Evolutionary conservation across 2,329 filamentous ascomycete genomes (phyloP).

Genomic region (Aspergillus unguis): DNA sequence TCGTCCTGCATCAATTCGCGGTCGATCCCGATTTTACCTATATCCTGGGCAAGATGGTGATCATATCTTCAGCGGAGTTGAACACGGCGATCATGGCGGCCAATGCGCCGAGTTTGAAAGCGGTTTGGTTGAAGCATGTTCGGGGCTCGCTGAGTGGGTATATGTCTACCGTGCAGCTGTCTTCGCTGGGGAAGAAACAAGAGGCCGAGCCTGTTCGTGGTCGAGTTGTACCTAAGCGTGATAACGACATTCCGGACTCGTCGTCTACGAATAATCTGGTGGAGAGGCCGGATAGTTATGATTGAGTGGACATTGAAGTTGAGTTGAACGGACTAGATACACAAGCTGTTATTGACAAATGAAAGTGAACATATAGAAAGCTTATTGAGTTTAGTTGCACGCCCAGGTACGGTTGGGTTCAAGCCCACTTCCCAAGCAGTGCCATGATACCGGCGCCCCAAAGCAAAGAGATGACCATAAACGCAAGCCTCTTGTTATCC

Average conservation of each 20-base stretch:
- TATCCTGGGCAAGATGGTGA: constrained; percentile 7
- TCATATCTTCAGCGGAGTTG: constrained; percentile 5
- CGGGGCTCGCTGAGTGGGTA: not conserved
- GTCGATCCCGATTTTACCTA: constrained; percentile 2
- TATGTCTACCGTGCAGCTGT: not conserved
- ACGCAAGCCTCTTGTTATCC: constrained; percentile 30
- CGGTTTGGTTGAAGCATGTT: constrained; percentile 4
- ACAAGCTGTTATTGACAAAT: too few relatives aligned
- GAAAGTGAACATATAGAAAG: too few relatives aligned
- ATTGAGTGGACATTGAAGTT: too few relatives aligned
- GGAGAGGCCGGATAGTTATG: too few relatives aligned
- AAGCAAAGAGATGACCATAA: constrained; percentile 43
- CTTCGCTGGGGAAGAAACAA: not conserved
- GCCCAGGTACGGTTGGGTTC: not conserved
- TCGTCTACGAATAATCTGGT: too few relatives aligned
- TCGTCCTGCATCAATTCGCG: constrained; percentile 6
- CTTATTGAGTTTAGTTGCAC: too few relatives aligned
- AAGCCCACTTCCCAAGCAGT: constrained; percentile 52
- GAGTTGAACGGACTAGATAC: too few relatives aligned
- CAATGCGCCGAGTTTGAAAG: constrained; percentile 4
- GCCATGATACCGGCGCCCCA: constrained; percentile 49
- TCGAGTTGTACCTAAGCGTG: too few relatives aligned
- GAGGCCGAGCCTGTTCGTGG: too few relatives aligned
- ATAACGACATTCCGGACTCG: too few relatives aligned
- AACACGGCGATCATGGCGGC: constrained; percentile 7